These are phyloP conservation scores for Chaetoceros tenuissimus DNA, from an alignment of 108 stramenopile genomes.

Conservation along the genomic window DNA sequence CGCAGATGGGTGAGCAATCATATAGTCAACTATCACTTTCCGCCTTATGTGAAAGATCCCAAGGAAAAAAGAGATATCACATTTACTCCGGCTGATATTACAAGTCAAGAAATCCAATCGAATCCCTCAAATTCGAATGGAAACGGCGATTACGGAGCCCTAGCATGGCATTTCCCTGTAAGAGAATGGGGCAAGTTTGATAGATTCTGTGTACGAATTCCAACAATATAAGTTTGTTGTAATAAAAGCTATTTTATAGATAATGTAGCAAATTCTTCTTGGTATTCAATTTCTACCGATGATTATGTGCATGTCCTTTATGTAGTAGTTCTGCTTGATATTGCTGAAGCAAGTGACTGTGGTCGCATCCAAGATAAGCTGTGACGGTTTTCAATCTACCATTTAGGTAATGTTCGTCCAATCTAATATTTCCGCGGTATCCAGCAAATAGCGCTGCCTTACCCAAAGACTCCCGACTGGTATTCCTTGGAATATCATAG, in stretches of 20 bases:
- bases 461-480: slow-evolving; percentile 59
- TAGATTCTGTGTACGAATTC: neutral
- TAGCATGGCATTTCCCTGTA: slow-evolving; percentile 64
- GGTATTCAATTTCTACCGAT: too few species aligned
- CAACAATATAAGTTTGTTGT: neutral
- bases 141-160: slow-evolving; percentile 8
- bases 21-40: slow-evolving; percentile 74
- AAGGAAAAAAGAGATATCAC: slow-evolving; percentile 55
- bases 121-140: slow-evolving; percentile 15
- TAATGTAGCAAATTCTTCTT: too few species aligned
- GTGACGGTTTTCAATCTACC: slow-evolving; percentile 83
- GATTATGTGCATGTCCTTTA: too few species aligned
- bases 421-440: slow-evolving; percentile 67
- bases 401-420: slow-evolving; percentile 84
- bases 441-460: slow-evolving; percentile 67
- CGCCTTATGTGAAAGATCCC: slow-evolving; percentile 49
- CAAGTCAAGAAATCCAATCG: slow-evolving; percentile 81
- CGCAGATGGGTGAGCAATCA: slow-evolving; percentile 75
- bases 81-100: slow-evolving; percentile 72
- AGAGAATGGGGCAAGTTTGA: slow-evolving; percentile 47
- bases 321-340: too few species aligned
- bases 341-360: slow-evolving; percentile 26
- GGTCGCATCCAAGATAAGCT: slow-evolving; percentile 67
- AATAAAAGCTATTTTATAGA: too few species aligned
- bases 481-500: slow-evolving; percentile 75